Base-by-base conservation (phyloP, 768 basidiomycete genomes). In the Russula dissimulans region DNA sequence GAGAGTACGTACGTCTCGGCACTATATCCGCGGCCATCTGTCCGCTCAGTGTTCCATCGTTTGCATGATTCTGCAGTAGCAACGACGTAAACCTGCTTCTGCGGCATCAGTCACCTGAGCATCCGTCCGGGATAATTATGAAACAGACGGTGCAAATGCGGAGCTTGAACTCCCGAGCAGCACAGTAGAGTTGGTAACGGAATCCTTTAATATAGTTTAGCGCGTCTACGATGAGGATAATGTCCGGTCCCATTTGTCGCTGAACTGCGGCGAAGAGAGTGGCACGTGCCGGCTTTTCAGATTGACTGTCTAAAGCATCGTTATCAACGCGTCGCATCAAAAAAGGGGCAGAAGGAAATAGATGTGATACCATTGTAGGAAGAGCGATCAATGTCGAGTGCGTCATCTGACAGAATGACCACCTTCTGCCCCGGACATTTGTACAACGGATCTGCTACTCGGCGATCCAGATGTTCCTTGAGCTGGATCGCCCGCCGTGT, bases 151-250 rank as follows among this genome's bases (percentile, higher is more conserved):
- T 97, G 71, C 89, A 92, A 5, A 88, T 83, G 38, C 95, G 78
- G 31, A 92, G 77, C 66, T 87, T 88, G 65, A 85, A 80, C 69
- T 99, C 97, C 54, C 93, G 77, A 5, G 94, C 95, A 1, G 91
- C 91, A 69, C 95, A 97, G 70, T 97, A 97, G 76, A 99, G 85
- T 71, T 99, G 97, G 72, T 99, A 99, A 34, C 97, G 85, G 70
- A 93, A 97, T 11, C 95, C 95, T 71, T 99, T 98, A 79, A 98
- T 98, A 73, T 99, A 97, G 69, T 98, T 98, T 66, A 89, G 80
- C 14, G 86, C 83, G 69, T 99, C 97, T 62, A 94, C 80, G 65
- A 99, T 89, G 59, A 97, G 79, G 67, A 97, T 83, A 0, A 83
- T 88, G 67, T 90, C 84, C 39, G 73, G 71, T 26, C 80, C 78